Percentiles rank a stretch among this genome's conserved stretches.
phyloP scores from a whole-genome alignment of 768 basidiomycete genomes.

The Naematelia encephala region DNA sequence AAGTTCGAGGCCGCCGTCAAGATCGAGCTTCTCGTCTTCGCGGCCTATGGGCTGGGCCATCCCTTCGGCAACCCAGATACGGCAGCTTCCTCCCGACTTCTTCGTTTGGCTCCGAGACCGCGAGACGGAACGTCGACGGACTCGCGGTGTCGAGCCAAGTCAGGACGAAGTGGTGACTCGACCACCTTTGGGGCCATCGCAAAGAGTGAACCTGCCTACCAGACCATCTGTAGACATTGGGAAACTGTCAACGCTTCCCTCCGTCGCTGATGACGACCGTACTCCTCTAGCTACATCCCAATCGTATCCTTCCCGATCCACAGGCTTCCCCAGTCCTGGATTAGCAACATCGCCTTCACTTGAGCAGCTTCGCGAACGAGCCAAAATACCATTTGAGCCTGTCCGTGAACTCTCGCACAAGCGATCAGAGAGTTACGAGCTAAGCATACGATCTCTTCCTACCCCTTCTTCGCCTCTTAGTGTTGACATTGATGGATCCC shows the following conservation, averaged over 20 bases:
- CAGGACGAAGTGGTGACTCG: not conserved
- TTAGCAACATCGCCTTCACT: slow-evolving; percentile 16
- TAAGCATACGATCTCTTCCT: slow-evolving; percentile 13
- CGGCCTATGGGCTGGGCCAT: slow-evolving; percentile 40
- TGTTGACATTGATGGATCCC: not conserved
- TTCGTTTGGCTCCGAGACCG: slow-evolving; percentile 42
- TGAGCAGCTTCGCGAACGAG: slow-evolving; percentile 18
- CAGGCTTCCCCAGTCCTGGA: slow-evolving; percentile 14
- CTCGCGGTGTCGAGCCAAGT: slow-evolving; percentile 8
- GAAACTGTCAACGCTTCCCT: slow-evolving; percentile 3
- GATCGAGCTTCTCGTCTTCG: slow-evolving; percentile 38
- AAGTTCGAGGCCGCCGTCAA: slow-evolving; percentile 29
- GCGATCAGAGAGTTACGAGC: slow-evolving; percentile 30
- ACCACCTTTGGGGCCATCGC: slow-evolving; percentile 15
- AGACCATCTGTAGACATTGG: slow-evolving; percentile 11
- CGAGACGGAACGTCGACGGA: slow-evolving; percentile 18
- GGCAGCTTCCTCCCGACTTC: slow-evolving; percentile 43
- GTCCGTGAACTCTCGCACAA: slow-evolving; percentile 8
- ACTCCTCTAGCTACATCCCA: slow-evolving; percentile 7
- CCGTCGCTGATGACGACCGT: slow-evolving; percentile 8
- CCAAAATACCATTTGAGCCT: slow-evolving; percentile 19
- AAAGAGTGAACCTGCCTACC: slow-evolving; percentile 7
- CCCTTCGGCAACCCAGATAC: slow-evolving; percentile 19
- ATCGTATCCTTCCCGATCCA: not conserved
- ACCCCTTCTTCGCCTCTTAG: not conserved